Evolutionary conservation across 768 basidiomycete species (phyloP).

Genomic region (Cystofilobasidium bisporidii): DNA sequence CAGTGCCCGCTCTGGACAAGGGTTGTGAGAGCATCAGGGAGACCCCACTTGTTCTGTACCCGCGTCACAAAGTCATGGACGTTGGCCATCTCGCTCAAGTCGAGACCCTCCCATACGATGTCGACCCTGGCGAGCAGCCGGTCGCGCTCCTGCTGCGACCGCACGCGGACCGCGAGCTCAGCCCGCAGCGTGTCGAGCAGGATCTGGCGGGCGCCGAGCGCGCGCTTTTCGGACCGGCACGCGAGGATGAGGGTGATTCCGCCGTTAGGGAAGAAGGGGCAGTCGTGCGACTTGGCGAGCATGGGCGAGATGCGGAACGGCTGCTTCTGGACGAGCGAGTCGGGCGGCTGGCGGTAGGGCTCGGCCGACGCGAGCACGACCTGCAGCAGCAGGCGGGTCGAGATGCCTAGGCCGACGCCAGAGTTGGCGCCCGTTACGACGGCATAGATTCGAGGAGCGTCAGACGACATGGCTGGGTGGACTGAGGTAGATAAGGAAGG

Average conservation of each 20-base stretch:
- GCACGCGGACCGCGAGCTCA: slow-evolving; percentile 34
- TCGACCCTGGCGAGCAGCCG: slow-evolving; percentile 52
- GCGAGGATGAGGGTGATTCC: slow-evolving; percentile 70
- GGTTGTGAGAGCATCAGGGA: slow-evolving; percentile 9
- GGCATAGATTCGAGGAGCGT: slow-evolving; percentile 15
- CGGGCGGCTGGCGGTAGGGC: slow-evolving; percentile 45
- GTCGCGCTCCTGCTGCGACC: slow-evolving; percentile 46
- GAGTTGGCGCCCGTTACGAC: slow-evolving; percentile 43
- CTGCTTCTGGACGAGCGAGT: slow-evolving; percentile 40
- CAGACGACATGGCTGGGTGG: neutral
- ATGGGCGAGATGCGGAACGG: slow-evolving; percentile 30
- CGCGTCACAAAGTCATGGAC: slow-evolving; percentile 56
- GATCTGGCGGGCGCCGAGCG: slow-evolving; percentile 52
- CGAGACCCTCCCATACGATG: slow-evolving; percentile 55
- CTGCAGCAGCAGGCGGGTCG: slow-evolving; percentile 64
- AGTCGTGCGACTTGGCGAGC: slow-evolving; percentile 20
- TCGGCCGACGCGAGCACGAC: slow-evolving; percentile 46
- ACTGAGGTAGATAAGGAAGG: neutral
- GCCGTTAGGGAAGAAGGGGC: slow-evolving; percentile 40
- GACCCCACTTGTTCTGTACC: slow-evolving; percentile 48
- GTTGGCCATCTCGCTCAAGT: slow-evolving; percentile 54
- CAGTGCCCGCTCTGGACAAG: slow-evolving; percentile 9
- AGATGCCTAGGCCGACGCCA: slow-evolving; percentile 74
- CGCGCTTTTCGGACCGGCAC: slow-evolving; percentile 59
- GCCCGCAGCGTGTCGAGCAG: slow-evolving; percentile 52